These are phyloP conservation scores for Teratosphaeriaceae sp. DNA, from an alignment of 2,329 filamentous ascomycete genomes.

Conservation along the genomic window DNA sequence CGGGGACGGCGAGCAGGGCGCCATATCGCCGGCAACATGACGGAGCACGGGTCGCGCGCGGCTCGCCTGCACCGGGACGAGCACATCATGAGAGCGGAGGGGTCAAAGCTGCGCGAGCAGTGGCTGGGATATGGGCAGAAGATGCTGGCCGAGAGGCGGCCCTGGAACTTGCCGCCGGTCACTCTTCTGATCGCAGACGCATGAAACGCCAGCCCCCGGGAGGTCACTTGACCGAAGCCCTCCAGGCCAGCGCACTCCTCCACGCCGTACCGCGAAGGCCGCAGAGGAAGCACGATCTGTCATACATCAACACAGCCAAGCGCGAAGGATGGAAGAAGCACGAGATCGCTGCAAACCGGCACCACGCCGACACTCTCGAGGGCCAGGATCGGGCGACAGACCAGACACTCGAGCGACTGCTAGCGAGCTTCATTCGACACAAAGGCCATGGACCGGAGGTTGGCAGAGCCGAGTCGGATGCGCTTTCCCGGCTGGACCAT, in stretches of 20 bases:
- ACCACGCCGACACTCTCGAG: slow-evolving; percentile 2
- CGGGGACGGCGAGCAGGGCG: no score
- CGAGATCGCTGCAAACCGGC: slow-evolving; percentile 5
- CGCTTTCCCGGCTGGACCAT: slow-evolving; percentile 6
- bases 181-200: no score
- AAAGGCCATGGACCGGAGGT: slow-evolving; percentile 2
- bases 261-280: not conserved
- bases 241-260: not conserved
- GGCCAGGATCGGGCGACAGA: slow-evolving; percentile 1
- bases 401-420: slow-evolving; percentile 11
- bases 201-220: slow-evolving; percentile 2
- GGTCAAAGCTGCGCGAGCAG: no score
- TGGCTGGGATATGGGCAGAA: no score
- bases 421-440: slow-evolving; percentile 14
- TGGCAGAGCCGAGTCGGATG: slow-evolving; percentile 11
- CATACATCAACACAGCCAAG: slow-evolving; percentile 8
- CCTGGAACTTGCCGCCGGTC: no score
- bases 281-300: slow-evolving; percentile 6
- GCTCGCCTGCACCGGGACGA: no score
- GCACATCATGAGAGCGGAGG: no score
- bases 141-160: no score
- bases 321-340: not conserved
- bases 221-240: slow-evolving; percentile 11
- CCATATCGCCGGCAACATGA: not conserved
- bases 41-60: not conserved